Evolutionary conservation across 176 grass and related monocot species (phyloP).

Genomic region (Cocos nucifera): DNA sequence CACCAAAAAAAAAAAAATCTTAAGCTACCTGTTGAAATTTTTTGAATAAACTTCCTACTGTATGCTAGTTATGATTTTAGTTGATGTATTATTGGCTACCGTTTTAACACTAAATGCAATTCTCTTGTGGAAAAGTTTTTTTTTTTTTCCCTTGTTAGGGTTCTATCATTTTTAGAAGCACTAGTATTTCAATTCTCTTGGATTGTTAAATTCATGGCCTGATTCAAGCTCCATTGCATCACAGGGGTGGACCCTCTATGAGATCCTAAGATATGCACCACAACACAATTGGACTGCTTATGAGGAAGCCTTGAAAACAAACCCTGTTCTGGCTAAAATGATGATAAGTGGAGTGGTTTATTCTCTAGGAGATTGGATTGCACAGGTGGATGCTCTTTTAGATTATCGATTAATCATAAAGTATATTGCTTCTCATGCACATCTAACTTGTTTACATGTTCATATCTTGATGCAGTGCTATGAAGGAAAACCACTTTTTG

Average conservation of each 20-base stretch:
- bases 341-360: conserved; percentile 97
- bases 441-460: conserved; percentile 14
- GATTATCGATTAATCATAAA: neutral
- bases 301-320: conserved; percentile 82
- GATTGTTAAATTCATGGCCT: too few relatives aligned
- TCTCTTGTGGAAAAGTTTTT: too few relatives aligned
- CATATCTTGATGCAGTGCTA: conserved; percentile 45
- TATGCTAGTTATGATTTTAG: too few relatives aligned
- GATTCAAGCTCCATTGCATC: neutral
- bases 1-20: too few relatives aligned
- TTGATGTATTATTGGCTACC: too few relatives aligned
- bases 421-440: neutral
- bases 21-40: too few relatives aligned
- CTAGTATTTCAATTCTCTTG: too few relatives aligned
- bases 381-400: conserved; percentile 35
- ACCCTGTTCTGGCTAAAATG: conserved; percentile 96
- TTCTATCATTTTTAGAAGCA: too few relatives aligned
- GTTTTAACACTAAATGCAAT: too few relatives aligned
- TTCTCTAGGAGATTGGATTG: conserved; percentile 94
- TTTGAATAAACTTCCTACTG: too few relatives aligned
- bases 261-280: conserved; percentile 83
- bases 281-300: conserved; percentile 95
- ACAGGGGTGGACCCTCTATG: conserved; percentile 86
- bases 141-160: too few relatives aligned
- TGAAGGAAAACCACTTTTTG: conserved; percentile 81